Base-by-base conservation (phyloP, 2,329 filamentous ascomycete species). In the Lachnellula hyalina region DNA sequence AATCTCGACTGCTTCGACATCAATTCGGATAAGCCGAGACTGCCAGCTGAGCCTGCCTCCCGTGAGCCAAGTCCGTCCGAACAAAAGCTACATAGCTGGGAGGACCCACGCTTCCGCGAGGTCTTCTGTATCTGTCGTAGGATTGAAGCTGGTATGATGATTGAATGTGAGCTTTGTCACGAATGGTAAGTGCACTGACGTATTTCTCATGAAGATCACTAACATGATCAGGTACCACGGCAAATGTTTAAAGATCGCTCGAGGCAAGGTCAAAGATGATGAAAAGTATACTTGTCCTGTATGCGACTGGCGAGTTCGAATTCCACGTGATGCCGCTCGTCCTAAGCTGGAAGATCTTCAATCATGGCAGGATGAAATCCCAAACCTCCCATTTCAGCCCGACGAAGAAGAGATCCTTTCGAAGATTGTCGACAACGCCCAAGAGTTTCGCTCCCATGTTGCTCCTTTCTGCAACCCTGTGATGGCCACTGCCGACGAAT, bases 241-340 rank as follows among this genome's bases (percentile, higher is more conserved):
- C 57, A 97, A 96, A 72, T 99, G 94, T 66, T 78, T 99, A 38
- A 99, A 99, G 75, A 96, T 99, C 67, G 94, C 94, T 2, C 84
- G 94, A 49, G 94, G 94, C 51, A 99, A 97, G 69, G 90, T 99
- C 65, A 97, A 97, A 73, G 94, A 97, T 68, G 93, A 96, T 60
- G 94, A 97, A 68, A 96, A 96, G 70, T 99, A 96, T 69, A 97
- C 93, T 1, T 99, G 94, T 67, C 94, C 94, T 0, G 96, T 99
- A 59, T 99, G 94, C 70, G 94, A 99, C 70, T 96, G 92, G 84
- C 87, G 94, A 17, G 89, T 96, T 68, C 95, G 93, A 74, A 97
- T 99, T 51, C 94, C 94, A 25, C 89, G 94, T 46, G 94, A 99
- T 76, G 94, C 94, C 23, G 91, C 94, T 21, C 87, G 94, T 28